phyloP scores from a whole-genome alignment of 2,329 filamentous ascomycete species.

The Fusarium secorum region DNA sequence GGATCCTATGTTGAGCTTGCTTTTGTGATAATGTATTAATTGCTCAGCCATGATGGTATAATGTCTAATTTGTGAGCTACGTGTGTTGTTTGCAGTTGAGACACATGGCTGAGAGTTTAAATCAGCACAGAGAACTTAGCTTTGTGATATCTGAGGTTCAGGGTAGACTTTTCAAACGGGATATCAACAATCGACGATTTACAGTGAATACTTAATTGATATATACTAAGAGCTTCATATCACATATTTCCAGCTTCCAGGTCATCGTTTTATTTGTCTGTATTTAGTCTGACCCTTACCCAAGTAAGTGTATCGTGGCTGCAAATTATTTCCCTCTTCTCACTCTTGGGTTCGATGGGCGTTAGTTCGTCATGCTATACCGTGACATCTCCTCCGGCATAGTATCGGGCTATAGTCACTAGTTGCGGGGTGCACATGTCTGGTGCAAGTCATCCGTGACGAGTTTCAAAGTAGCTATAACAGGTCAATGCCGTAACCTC shows the following conservation, averaged over 20 bases:
- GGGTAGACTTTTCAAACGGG: background rate
- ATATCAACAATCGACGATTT: background rate
- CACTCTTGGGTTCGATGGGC: background rate
- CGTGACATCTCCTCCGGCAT: background rate
- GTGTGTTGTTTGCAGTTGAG: background rate
- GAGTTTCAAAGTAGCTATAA: background rate
- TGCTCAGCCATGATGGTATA: background rate
- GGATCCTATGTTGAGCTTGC: background rate
- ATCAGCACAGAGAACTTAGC: background rate
- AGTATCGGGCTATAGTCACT: accelerated
- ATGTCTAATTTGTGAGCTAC: background rate
- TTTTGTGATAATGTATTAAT: background rate
- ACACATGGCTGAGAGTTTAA: background rate
- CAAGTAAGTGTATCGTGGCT: accelerated
- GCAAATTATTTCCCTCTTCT: background rate
- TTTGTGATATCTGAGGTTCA: background rate
- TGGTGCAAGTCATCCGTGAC: background rate
- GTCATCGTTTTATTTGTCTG: background rate
- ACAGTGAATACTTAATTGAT: accelerated
- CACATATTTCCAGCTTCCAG: background rate
- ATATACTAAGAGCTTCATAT: background rate
- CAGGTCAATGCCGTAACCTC: background rate
- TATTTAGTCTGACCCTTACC: background rate
- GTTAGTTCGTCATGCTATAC: background rate
- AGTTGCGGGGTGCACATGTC: background rate